Base-by-base conservation (phyloP, 345 rosid species). In the Nephelium lappaceum region DNA sequence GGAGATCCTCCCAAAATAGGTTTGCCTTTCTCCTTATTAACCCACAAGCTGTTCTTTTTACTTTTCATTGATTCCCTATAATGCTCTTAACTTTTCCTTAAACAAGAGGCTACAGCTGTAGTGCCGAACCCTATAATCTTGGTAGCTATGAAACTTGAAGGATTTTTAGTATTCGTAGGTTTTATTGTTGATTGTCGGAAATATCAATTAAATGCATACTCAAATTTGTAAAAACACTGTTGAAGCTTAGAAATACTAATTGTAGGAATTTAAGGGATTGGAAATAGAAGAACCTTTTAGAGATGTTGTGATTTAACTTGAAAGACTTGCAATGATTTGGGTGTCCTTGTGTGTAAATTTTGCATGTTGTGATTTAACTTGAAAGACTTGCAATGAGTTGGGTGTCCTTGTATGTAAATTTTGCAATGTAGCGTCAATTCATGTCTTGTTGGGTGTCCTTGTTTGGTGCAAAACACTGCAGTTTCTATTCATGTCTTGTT, bases 1-100 rank as follows among this genome's bases (percentile, higher is more conserved):
- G 79, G 97, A 90, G 85, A 73, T 95, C 82, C 80, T 88, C 41
- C 57, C 84, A 16, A 95, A 91, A 74, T 89, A 92, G 87, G 84
- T 84, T 71, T 8, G 58, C n/a, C n/a, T 58, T 58, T 58, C 63
- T 58, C 63, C 8, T 7, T 16, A 16, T 15, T 57, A 57, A n/a
- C n/a, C 24, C 63, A 6, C 25, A 5, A 16, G 16, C 0, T 58
- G 2, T 58, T 58, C 21, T 6, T 49, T 49, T 49, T 49, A 2
- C 14, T 49, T 49, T 8, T 49, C 12, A 6, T 57, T 19, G 19
- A 18, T 18, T 16, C 24, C 25, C 24, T 3, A 18, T 16, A 21
- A n/a, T 58, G 9, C 11, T n/a, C 25, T 58, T 7, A 58, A 1
- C 63, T n/a, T 58, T 49, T 8, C 63, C 63, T 1, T 58, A 18